Conservation (phyloP, 345 rosid species). For the Raphanus raphanistrum region DNA sequence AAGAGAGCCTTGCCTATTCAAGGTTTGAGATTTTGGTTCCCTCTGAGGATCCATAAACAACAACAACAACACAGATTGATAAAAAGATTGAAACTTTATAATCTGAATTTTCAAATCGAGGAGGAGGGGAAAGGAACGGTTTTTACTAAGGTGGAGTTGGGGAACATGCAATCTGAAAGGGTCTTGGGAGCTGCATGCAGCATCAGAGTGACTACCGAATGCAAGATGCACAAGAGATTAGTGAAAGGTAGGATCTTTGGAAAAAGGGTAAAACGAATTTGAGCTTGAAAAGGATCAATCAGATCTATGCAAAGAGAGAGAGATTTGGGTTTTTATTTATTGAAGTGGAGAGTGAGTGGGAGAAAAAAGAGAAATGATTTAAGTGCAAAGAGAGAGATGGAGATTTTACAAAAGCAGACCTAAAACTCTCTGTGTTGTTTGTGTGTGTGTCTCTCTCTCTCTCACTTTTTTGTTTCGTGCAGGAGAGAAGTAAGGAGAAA, state of each 20-base stretch:
- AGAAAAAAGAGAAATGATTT: background rate
- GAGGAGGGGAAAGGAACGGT: background rate
- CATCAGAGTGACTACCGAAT: background rate
- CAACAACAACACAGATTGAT: background rate
- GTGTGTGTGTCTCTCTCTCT: background rate
- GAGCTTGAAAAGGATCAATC: background rate
- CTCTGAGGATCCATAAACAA: slow-evolving; percentile 40
- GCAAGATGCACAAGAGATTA: background rate
- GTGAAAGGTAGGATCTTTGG: background rate
- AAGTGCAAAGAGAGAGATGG: background rate
- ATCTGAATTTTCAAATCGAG: background rate
- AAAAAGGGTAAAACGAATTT: background rate
- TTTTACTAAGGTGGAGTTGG: background rate
- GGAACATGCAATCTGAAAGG: background rate
- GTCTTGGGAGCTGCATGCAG: background rate
- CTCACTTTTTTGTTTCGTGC: background rate
- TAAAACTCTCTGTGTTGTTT: background rate
- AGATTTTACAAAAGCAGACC: background rate
- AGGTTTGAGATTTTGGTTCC: slow-evolving; percentile 55
- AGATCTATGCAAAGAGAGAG: background rate
- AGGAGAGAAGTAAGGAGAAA: background rate
- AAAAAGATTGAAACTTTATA: background rate
- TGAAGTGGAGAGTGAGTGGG: background rate
- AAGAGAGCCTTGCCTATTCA: slow-evolving; percentile 67
- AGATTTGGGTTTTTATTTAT: background rate